Base-by-base conservation (phyloP, 257 asterid species). In the Gentiana dahurica region DNA sequence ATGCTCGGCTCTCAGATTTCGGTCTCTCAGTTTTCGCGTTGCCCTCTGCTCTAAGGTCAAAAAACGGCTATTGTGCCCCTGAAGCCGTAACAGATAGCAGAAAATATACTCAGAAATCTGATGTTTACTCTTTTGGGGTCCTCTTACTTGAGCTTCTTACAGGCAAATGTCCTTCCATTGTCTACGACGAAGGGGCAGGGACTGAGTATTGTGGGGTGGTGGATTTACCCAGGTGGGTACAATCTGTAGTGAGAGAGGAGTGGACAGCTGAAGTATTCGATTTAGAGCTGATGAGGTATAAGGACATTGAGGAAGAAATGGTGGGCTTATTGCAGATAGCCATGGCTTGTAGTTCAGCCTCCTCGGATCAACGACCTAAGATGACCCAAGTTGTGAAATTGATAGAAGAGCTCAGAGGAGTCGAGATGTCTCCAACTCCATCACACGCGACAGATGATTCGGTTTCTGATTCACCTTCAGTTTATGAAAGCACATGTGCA, bases 181-280 rank as follows among this genome's bases (percentile, higher is more conserved):
- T 80, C 34, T 89, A 84, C 57, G 68, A 51, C 6, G 63, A 69
- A 1, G 80, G 77, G 2, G 78, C 80, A 0, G 80, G 80, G 24
- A 53, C 73, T 3, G 88, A 82, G 50, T 78, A 71, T 32, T 66
- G 78, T 3, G 92, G 89, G 53, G 79, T 73, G 1, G 39, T 90
- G 1, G 97, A 91, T 71, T 68, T 91, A 51, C 98, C 98, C 0
- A 79, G 96, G 79, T 91, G 98, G 98, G 98, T 91, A 53, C 98
- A 85, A 67, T 82, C 94, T 13, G 95, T 91, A 15, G 98, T 91
- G 75, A 76, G 98, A 12, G 98, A 91, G 74, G 98, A 91, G 72
- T 91, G 98, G 98, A 91, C 98, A 0, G 94, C 98, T 1, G 98
- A 91, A 70, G 98, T 91, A 54, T 91, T 91, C 11, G 98, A 91